These are phyloP conservation scores for Ascochyta rabiei DNA, from an alignment of 2,329 filamentous ascomycete genomes.

Conservation along the genomic window DNA sequence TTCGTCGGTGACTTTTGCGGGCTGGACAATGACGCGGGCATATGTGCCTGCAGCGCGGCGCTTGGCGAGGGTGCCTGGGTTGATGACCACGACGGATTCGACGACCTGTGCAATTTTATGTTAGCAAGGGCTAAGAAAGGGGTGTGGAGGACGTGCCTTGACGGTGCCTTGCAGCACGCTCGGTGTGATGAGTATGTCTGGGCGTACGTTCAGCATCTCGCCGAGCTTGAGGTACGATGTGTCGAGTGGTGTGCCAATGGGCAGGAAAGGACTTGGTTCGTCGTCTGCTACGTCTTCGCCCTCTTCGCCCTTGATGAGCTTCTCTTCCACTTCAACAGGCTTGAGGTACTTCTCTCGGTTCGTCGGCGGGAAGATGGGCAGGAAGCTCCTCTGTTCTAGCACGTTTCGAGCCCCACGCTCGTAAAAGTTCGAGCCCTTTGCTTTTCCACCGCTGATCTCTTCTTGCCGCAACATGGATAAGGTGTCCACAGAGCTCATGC, in stretches of 20 bases:
- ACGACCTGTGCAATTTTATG: conserved; percentile 68
- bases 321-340: conserved; percentile 43
- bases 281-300: conserved; percentile 62
- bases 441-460: conserved; percentile 67
- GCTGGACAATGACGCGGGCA: conserved; percentile 76
- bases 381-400: conserved; percentile 89
- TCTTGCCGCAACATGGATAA: conserved; percentile 81
- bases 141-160: conserved; percentile 65
- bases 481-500: conserved; percentile 81
- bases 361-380: conserved; percentile 83
- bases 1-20: conserved; percentile 64
- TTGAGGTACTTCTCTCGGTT: conserved; percentile 69
- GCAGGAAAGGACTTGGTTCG: conserved; percentile 40
- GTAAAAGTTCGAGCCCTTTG: conserved; percentile 65
- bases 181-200: conserved; percentile 83
- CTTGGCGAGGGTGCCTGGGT: conserved; percentile 87
- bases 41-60: conserved; percentile 84
- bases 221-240: conserved; percentile 83
- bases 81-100: conserved; percentile 86
- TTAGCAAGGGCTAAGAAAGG: conserved; percentile 12
- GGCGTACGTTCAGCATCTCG: conserved; percentile 85
- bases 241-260: conserved; percentile 77
- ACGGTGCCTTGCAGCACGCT: conserved; percentile 85
- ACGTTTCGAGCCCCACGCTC: conserved; percentile 76
- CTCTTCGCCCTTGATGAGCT: conserved; percentile 52